phyloP scores from a whole-genome alignment of 345 rosid species.

The Brassica carinata region DNA sequence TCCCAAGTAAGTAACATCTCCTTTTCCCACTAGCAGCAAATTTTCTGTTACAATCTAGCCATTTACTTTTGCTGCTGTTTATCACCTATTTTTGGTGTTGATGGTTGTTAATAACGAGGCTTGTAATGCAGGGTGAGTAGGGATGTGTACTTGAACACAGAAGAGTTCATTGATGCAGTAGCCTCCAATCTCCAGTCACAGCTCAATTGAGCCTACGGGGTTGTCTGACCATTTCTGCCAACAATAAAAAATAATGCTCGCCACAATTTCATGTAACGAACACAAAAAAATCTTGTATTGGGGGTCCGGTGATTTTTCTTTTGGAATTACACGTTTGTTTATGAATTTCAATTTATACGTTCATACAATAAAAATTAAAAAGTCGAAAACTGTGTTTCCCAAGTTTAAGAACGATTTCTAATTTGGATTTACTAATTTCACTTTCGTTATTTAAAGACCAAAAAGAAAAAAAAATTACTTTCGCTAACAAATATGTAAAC shows the following conservation, averaged over 20 bases:
- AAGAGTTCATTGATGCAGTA: slow-evolving; percentile 58
- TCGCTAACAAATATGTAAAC: background rate
- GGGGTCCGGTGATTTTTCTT: background rate
- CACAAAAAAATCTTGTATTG: background rate
- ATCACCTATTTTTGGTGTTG: background rate
- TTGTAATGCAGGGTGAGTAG: slow-evolving; percentile 63
- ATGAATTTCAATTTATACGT: too few relatives aligned
- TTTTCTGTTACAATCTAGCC: slow-evolving; percentile 2
- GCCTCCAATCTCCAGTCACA: background rate
- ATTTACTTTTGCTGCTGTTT: too few relatives aligned
- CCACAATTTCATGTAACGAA: background rate
- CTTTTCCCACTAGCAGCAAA: slow-evolving; percentile 23
- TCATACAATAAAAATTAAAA: too few relatives aligned
- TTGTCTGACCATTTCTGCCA: slow-evolving; percentile 35
- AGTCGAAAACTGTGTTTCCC: background rate
- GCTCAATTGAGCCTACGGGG: slow-evolving; percentile 44
- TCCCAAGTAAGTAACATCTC: slow-evolving; percentile 58
- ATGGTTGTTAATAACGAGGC: background rate
- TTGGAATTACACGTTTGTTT: background rate
- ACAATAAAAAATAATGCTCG: slow-evolving; percentile 16
- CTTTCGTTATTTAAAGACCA: too few relatives aligned
- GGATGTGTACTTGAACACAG: slow-evolving; percentile 74
- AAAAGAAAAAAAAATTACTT: background rate
- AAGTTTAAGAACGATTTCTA: background rate
- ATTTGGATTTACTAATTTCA: background rate